Evolutionary conservation across 2,329 filamentous ascomycete species (phyloP), one percentile per base, ranked within the genome.

Genomic region (Fonsecaea monophora): DNA sequence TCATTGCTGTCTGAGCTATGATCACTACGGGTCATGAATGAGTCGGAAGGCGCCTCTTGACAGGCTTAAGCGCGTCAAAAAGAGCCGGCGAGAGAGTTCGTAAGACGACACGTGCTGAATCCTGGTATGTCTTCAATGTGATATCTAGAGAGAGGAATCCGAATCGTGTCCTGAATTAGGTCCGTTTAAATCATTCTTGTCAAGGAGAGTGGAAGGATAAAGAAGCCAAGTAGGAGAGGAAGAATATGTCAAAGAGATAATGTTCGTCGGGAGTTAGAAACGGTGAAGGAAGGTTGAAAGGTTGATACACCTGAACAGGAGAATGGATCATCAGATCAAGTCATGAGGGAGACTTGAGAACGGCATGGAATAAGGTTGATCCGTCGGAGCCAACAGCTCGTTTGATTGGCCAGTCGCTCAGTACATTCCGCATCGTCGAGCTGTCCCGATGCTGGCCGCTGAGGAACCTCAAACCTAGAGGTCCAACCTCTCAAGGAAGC

Each of bases 21-120:
- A 68, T 70, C 65, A 55, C 67, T 71, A 34, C 66, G 66, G 58
- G 66, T 21, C 70, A 73, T 73, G 60, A 63, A 57, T 25, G 34
- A n/a, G 18, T 48, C 6, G 25, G 35, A 40, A 37, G 13, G 15
- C 4, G 50, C 50, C 18, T 37, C 10, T 25, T 18, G 9, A 50
- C 21, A 9, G 45, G 4, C 8, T 3, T 50, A 9, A 25, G 12
- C 12, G 45, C 25, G 18, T 50, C 21, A 9, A 50, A 8, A 25
- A 50, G 8, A 25, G 18, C 5, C 18, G 18, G 45, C 21, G 30
- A 50, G 7, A 10, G 25, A 25, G 45, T 50, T 50, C 10, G 8
- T 9, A 12, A 50, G 18, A 25, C 18, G 7, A n/a, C 45, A 50
- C 45, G 45, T 50, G 42, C 42, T 21, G 45, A 50, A 9, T n/a